Percentiles rank a stretch among this genome's conserved stretches.
These are phyloP conservation scores for Peterozyma xylosa DNA, from an alignment of 805 yeast species.

Conservation along the genomic window DNA sequence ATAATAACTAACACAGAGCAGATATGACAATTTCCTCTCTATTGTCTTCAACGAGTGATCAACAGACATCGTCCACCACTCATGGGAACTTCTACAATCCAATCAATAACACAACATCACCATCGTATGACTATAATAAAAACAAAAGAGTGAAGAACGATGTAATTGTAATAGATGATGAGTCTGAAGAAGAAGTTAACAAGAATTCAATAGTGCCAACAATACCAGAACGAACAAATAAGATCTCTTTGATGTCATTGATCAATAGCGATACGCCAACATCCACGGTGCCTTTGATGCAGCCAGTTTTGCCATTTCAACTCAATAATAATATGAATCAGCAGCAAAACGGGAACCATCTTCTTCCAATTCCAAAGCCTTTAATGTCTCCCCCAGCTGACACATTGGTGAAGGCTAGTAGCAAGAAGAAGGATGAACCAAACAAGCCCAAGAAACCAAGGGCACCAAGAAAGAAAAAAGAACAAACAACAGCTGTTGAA, in stretches of 20 bases:
- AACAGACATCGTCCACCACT: not conserved
- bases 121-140: not conserved
- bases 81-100: constrained; percentile 10
- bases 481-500: not conserved
- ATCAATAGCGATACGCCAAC: constrained; percentile 5
- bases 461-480: constrained; percentile 7
- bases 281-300: not conserved
- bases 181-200: not conserved
- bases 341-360: not conserved
- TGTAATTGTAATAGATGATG: constrained; percentile 2
- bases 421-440: not conserved
- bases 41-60: constrained; percentile 6
- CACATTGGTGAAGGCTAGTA: not conserved
- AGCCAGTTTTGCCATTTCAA: not conserved
- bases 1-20: not conserved
- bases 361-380: not conserved
- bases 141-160: not conserved
- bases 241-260: constrained; percentile 7
- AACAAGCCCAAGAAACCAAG: constrained; percentile 1
- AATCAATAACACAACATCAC: constrained; percentile 8
- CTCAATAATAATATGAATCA: not conserved
- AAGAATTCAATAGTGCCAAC: not conserved
- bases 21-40: constrained; percentile 11
- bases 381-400: not conserved
- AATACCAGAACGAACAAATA: constrained; percentile 2